A percentile compares a stretch with the other conserved stretches of the same genome.
Conservation (phyloP, 2,329 filamentous ascomycete species). For the Pseudogymnoascus verrucosus region DNA sequence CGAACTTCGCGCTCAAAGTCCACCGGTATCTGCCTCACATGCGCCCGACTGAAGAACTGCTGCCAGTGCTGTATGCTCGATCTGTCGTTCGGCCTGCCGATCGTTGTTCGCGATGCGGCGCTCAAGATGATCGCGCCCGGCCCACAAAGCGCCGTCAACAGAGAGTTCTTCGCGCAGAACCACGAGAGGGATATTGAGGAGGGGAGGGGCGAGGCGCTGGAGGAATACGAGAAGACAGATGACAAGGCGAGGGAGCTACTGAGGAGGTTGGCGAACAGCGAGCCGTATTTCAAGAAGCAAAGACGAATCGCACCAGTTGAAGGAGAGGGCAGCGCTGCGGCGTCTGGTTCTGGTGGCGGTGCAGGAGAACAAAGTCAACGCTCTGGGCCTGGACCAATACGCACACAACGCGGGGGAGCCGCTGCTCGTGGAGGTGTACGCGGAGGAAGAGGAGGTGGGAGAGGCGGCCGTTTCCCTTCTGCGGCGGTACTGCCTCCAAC, state of each 20-base stretch:
- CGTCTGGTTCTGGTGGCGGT: slow-evolving; percentile 34
- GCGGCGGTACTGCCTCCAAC: slow-evolving; percentile 69
- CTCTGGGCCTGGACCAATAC: slow-evolving; percentile 66
- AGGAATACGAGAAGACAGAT: slow-evolving; percentile 94
- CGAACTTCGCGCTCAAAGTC: slow-evolving; percentile 86
- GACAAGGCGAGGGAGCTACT: slow-evolving; percentile 90
- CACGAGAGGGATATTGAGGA: slow-evolving; percentile 95
- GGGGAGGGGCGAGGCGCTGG: slow-evolving; percentile 65
- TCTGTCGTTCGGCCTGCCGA: slow-evolving; percentile 88
- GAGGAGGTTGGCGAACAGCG: slow-evolving; percentile 76
- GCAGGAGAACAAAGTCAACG: slow-evolving; percentile 28
- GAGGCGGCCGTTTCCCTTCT: slow-evolving; percentile 53
- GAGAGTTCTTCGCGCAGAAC: slow-evolving; percentile 96
- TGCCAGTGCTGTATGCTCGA: slow-evolving; percentile 99
- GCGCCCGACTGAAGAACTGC: slow-evolving; percentile 95
- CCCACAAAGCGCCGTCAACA: slow-evolving; percentile 83
- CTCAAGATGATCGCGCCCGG: slow-evolving; percentile 96
- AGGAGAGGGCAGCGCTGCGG: slow-evolving; percentile 29
- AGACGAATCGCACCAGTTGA: slow-evolving; percentile 59
- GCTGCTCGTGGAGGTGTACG: slow-evolving; percentile 30
- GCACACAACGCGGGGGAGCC: slow-evolving; percentile 55
- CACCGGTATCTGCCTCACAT: slow-evolving; percentile 93
- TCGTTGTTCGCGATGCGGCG: slow-evolving; percentile 89
- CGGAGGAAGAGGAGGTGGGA: slow-evolving; percentile 32
- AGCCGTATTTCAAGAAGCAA: slow-evolving; percentile 91